Conservation (phyloP, 2,329 filamentous ascomycete genomes). For the Cladosporium sp. region DNA sequence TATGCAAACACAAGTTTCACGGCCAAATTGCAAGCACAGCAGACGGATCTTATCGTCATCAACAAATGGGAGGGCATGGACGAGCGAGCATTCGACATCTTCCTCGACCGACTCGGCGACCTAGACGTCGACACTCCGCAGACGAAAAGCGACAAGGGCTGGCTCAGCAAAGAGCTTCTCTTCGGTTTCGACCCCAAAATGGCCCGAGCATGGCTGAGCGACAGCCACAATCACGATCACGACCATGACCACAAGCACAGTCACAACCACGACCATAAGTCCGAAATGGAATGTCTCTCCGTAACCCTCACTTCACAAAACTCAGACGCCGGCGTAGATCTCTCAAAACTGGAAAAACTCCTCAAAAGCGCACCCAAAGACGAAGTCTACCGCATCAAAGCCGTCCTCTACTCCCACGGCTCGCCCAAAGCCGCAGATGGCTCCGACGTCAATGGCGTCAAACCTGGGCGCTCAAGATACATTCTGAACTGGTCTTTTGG, state of each 20-base stretch:
- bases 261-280: slow-evolving; percentile 59
- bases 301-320: slow-evolving; percentile 52
- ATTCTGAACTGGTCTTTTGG: slow-evolving; percentile 99
- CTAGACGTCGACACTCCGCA: slow-evolving; percentile 70
- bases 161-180: slow-evolving; percentile 71
- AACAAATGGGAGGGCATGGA: slow-evolving; percentile 84
- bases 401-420: slow-evolving; percentile 47
- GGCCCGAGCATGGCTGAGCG: slow-evolving; percentile 45
- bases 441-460: slow-evolving; percentile 28
- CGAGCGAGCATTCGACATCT: slow-evolving; percentile 71
- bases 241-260: slow-evolving; percentile 39
- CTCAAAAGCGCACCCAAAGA: slow-evolving; percentile 77
- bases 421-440: slow-evolving; percentile 38
- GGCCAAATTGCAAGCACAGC: slow-evolving; percentile 78
- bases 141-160: slow-evolving; percentile 78
- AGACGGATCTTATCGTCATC: slow-evolving; percentile 85
- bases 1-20: slow-evolving; percentile 91
- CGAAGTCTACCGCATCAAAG: slow-evolving; percentile 94
- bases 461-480: slow-evolving; percentile 53
- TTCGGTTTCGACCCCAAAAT: slow-evolving; percentile 85
- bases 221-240: slow-evolving; percentile 34
- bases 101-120: slow-evolving; percentile 73
- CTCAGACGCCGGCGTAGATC: slow-evolving; percentile 50
- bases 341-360: slow-evolving; percentile 58
- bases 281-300: slow-evolving; percentile 86